Base-by-base conservation (phyloP, 208 protist genomes). In the Vickermania spadyakhi region DNA sequence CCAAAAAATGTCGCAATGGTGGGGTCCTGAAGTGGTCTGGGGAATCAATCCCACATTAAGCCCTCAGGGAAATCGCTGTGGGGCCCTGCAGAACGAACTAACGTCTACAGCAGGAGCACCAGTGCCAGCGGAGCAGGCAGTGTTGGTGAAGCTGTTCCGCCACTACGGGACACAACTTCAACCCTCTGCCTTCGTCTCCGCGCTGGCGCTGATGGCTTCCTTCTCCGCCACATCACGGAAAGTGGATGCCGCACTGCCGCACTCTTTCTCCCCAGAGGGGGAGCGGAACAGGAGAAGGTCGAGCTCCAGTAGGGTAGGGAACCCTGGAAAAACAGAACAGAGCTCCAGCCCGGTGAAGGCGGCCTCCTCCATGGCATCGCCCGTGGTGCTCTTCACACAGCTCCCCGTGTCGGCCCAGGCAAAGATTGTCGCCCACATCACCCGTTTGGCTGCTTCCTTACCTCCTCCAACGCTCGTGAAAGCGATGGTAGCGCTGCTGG, bases 361-460 rank as follows among this genome's bases (percentile, higher is more conserved):
- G 18, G 36, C 36, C 36, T 7, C 36, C 11, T 7, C 36, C 36
- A 7, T n/a, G 36, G 11, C 7, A 18, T 45, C 36, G 11, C 36
- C 36, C 7, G 75, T 66, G 1, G 52, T 62, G 2, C 73, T 73
- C 11, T 68, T 93, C 7, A 42, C 62, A 18, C 31, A 70, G 56
- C 74, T 93, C 0, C 75, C 86, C 1, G 66, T 59, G 36, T 27
- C 57, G 7, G 42, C 71, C 56, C 79, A 88, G 73, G 52, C 70
- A n/a, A 53, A 59, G 1, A 52, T 93, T 1, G 58, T 93, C 41
- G 67, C 79, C 25, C 77, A 93, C 67, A 73, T 89, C 61, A 80
- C 81, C n/a, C 66, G 84, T 53, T 72, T 73, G 62, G 72, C 72
- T 2, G 71, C 75, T 1, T 50, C 87, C n/a, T 51, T 69, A 1